Conservation (phyloP, 768 basidiomycete species). For the Rhizopogon vinicolor region DNA sequence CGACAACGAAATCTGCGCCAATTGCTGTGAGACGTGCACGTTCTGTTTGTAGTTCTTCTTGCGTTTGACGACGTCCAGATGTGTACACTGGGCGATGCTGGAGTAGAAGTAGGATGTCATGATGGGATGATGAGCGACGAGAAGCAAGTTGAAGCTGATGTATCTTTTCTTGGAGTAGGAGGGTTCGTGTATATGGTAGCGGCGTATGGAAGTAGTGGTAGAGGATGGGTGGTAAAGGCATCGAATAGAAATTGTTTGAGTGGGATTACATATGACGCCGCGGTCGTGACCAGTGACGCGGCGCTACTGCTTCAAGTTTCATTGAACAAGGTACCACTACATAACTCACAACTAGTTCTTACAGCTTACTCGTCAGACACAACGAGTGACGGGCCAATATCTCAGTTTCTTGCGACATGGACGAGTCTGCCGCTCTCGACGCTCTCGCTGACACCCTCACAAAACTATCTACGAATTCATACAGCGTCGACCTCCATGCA, state of each 20-base stretch:
- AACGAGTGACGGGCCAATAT: constrained; percentile 28
- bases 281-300: not conserved
- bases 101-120: constrained; percentile 71
- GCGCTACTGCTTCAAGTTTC: not conserved
- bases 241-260: not conserved
- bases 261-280: no score
- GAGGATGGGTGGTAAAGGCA: constrained; percentile 54
- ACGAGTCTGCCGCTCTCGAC: constrained; percentile 57
- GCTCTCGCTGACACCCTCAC: constrained; percentile 58
- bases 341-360: not conserved
- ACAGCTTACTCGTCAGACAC: constrained; percentile 10
- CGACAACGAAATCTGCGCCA: constrained; percentile 84
- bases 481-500: constrained; percentile 58
- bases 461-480: constrained; percentile 53
- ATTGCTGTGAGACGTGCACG: constrained; percentile 58
- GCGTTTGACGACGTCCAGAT: constrained; percentile 81
- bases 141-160: constrained; percentile 60
- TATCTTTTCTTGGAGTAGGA: constrained; percentile 66
- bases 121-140: constrained; percentile 42
- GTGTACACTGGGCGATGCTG: constrained; percentile 96
- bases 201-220: constrained; percentile 79
- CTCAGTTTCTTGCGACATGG: constrained; percentile 31
- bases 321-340: no score
- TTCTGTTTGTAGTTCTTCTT: constrained; percentile 55
- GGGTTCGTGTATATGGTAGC: constrained; percentile 66